Base-by-base conservation (phyloP, 2,329 filamentous ascomycete species). In the Raffaelea deltoideospora region DNA sequence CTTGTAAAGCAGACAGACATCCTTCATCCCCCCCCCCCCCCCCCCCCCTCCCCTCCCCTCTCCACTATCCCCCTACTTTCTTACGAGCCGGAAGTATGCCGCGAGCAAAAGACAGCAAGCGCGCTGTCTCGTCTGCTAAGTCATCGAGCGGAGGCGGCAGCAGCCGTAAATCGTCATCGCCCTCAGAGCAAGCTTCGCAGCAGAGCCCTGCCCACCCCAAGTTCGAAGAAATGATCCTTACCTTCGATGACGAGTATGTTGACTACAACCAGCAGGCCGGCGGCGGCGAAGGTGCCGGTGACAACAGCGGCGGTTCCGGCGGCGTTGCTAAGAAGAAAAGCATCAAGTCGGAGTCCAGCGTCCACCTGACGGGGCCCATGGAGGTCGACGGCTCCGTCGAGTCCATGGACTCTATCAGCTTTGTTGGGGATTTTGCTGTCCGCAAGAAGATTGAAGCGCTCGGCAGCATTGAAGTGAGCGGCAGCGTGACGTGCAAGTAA, bases 351-450 rank as follows among this genome's bases (percentile, higher is more conserved):
- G 62, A 64, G 26, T 47, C 54, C 14, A 51, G 57, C 26, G 44
- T 66, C 37, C 46, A 53, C 19, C 52, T 67, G 6, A 45, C 50
- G 4, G 64, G 64, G 1, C 64, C 64, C 9, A 50, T 67, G 42
- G 62, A 69, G 40, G 57, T 70, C 17, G 53, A 55, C 19, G 61
- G 61, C 10, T 64, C 60, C 3, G 59, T 70, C 46, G 58, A 58
- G 42, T 62, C 58, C 6, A 61, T 59, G 35, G 57, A 62, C 7
- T 58, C 56, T 21, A 57, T 69, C 35, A 55, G 49, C 13, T 55
- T 69, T 20, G 48, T 55, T 4, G 64, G 62, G 3, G 59, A 65
- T 37, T 56, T 67, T 31, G 48, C 52, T 15, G 53, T 67, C n/a
- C 50, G 50, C 5, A 62, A 63, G 22, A 56, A 55, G 36, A 53